Percentiles rank a stretch among this genome's conserved stretches.
These are phyloP conservation scores for Musa acuminata DNA, from an alignment of 176 grass and related monocot genomes.

Conservation along the genomic window DNA sequence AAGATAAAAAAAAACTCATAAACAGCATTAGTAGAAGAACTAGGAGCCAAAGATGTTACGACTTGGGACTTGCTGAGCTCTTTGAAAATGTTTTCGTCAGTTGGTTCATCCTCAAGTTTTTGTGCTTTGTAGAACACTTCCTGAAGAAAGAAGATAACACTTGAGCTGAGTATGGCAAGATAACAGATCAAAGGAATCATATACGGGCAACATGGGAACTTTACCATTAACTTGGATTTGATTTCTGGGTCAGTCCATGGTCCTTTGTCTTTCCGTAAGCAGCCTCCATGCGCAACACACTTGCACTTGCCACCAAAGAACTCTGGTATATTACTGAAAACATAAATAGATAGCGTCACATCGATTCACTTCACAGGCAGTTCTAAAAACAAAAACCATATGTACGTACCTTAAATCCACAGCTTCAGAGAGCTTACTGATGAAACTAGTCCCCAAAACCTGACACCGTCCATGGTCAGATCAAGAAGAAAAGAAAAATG, in stretches of 20 bases:
- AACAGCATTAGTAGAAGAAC: conserved; percentile 5
- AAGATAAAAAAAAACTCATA: neutral
- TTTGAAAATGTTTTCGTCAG: conserved; percentile 8
- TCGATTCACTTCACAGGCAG: conserved; percentile 13
- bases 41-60: conserved; percentile 12
- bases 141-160: conserved; percentile 27
- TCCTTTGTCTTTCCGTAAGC: conserved; percentile 82
- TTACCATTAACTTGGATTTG: conserved; percentile 50
- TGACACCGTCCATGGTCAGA: conserved; percentile 21
- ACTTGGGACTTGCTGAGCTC: conserved; percentile 16
- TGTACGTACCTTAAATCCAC: conserved; percentile 60
- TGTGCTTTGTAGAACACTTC: conserved; percentile 37
- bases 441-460: conserved; percentile 72
- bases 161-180: neutral
- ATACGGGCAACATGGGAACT: neutral
- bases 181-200: neutral
- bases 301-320: conserved; percentile 75
- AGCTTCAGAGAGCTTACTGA: conserved; percentile 49
- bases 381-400: neutral
- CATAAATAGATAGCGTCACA: conserved; percentile 23
- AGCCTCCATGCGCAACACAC: conserved; percentile 58
- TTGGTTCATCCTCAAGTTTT: conserved; percentile 27
- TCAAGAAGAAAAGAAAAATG: conserved; percentile 24
- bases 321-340: conserved; percentile 78
- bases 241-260: conserved; percentile 62